Evolutionary conservation across 768 basidiomycete genomes (phyloP), one percentile per base, ranked within the genome.

Genomic region (Naganishia friedmannii): DNA sequence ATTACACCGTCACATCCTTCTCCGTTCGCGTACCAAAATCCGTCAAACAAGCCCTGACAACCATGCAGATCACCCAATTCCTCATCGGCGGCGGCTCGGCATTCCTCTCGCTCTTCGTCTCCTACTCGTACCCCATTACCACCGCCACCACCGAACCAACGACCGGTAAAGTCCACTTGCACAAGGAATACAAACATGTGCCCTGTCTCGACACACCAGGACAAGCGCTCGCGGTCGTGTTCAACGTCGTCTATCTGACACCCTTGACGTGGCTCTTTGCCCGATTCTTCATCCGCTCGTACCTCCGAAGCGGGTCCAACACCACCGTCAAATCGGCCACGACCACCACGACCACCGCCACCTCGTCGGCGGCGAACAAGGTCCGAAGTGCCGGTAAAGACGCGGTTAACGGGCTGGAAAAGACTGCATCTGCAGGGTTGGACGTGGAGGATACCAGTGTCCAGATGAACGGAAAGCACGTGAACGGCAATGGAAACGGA

Each of bases 61-160:
- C 73, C 42, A 53, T 76, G 28, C 77, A 78, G 37, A 76, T 78
- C 68, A 73, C 73, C 17, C 75, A 75, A 55, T 74, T 76, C 71
- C 66, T 75, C 39, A 66, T 74, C 65, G 72, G 72, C n/a, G 72
- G 70, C 37, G 26, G 42, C 31, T 73, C 45, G 28, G 66, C 54
- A 19, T 51, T 67, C 51, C 42, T 71, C 26, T 56, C 67, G n/a
- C 66, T 71, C 46, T 71, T 71, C 66, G 58, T 68, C 66, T 71
- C 54, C 39, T 71, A 71, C 66, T 48, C 66, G 19, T 67, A 53
- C 53, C 70, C 70, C 2, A 71, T 56, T 48, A 53, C 37, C 29
- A 12, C 29, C 31, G 57, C 55, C 39, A 15, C 53, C 23, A 28
- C 54, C 51, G 42, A 45, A 10, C 26, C 67, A 13, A 21, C 17